Percentiles rank a stretch among this genome's conserved stretches.
Evolutionary conservation across 1,139 yeast species (phyloP).

Genomic region (Blastobotrys arbuscula): DNA sequence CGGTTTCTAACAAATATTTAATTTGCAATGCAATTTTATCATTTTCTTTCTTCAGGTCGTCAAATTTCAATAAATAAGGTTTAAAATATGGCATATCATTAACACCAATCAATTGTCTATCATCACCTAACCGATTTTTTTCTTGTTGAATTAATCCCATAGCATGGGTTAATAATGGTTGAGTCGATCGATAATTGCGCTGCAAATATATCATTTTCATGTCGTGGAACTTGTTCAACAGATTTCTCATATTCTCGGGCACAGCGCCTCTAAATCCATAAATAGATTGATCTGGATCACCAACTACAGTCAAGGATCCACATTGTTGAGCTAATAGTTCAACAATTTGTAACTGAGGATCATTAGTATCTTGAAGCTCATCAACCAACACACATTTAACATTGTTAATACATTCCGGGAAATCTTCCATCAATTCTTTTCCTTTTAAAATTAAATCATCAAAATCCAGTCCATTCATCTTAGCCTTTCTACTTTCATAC

Average conservation of each 20-base stretch:
- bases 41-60: slow-evolving; percentile 49
- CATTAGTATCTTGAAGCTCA: slow-evolving; percentile 90
- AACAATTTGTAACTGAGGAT: slow-evolving; percentile 66
- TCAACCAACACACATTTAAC: slow-evolving; percentile 77
- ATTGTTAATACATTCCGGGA: slow-evolving; percentile 44
- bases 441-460: slow-evolving; percentile 72
- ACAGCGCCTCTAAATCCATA: slow-evolving; percentile 84
- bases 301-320: slow-evolving; percentile 72
- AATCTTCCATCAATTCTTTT: slow-evolving; percentile 41
- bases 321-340: slow-evolving; percentile 47
- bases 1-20: slow-evolving; percentile 24
- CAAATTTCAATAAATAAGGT: slow-evolving; percentile 44
- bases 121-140: slow-evolving; percentile 17
- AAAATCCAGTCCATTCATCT: slow-evolving; percentile 55
- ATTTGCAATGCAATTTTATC: slow-evolving; percentile 55
- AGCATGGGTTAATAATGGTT: slow-evolving; percentile 58
- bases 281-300: slow-evolving; percentile 95
- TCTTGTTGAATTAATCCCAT: slow-evolving; percentile 66
- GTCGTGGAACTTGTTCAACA: slow-evolving; percentile 46
- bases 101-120: slow-evolving; percentile 14
- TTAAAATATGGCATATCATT: slow-evolving; percentile 1
- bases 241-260: slow-evolving; percentile 55
- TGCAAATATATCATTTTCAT: slow-evolving; percentile 43
- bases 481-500: slow-evolving; percentile 47
- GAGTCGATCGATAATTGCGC: slow-evolving; percentile 78